Evolutionary conservation across 768 basidiomycete species (phyloP).

Genomic region (Lactarius psammicola): DNA sequence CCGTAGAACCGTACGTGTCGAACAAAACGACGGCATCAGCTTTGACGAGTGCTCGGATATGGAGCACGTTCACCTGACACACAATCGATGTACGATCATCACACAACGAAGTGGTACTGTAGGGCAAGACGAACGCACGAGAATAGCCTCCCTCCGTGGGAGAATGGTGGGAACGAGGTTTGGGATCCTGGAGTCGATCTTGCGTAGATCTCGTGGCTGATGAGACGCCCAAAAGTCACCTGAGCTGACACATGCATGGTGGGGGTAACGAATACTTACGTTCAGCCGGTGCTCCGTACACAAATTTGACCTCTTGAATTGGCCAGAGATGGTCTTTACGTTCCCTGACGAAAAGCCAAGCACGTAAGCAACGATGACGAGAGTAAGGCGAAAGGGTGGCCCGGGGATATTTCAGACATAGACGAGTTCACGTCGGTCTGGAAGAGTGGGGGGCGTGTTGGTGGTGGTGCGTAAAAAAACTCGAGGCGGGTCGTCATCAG

Average conservation of each 20-base stretch:
- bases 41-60: conserved; percentile 93
- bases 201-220: conserved; percentile 92
- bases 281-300: conserved; percentile 86
- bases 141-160: conserved; percentile 79
- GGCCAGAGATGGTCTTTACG: conserved; percentile 84
- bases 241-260: conserved; percentile 8
- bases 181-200: conserved; percentile 92
- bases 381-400: conserved; percentile 15
- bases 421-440: conserved; percentile 7
- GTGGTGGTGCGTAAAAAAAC: conserved; percentile 19
- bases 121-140: conserved; percentile 50
- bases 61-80: conserved; percentile 82
- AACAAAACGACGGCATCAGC: conserved; percentile 89
- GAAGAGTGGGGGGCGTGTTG: conserved; percentile 15
- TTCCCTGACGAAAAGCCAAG: conserved; percentile 50
- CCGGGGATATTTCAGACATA: conserved; percentile 5
- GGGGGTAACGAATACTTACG: conserved; percentile 50
- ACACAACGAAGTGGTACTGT: neutral
- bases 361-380: conserved; percentile 31
- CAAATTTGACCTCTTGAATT: conserved; percentile 88
- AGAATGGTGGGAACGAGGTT: conserved; percentile 95
- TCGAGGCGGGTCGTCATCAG: conserved; percentile 15
- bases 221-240: conserved; percentile 29
- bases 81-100: conserved; percentile 20
- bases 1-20: conserved; percentile 85